Evolutionary conservation across 805 yeast species (phyloP).

Genomic region (Cyberlindnera mycetangii): DNA sequence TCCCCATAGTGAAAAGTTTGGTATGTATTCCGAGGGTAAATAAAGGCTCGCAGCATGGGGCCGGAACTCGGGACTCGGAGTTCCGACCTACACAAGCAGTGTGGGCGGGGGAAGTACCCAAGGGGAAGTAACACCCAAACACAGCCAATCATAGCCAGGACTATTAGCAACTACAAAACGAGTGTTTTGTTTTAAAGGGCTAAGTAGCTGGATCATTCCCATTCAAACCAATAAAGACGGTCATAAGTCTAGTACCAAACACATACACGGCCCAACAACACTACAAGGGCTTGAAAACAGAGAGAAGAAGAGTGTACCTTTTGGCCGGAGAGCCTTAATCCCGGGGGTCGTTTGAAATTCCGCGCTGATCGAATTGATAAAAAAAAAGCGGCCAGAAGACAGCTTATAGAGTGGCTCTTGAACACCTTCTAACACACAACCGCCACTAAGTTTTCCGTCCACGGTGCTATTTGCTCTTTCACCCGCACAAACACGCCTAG

Average conservation of each 20-base stretch:
- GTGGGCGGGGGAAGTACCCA: too few species aligned
- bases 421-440: not conserved
- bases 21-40: not conserved
- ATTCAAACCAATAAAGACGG: too few species aligned
- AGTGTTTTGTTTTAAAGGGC: too few species aligned
- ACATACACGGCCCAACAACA: not conserved
- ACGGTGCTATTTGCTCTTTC: not conserved
- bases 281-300: not conserved
- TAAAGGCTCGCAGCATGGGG: too few species aligned
- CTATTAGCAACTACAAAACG: not conserved
- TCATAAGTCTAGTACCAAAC: too few species aligned
- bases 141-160: not conserved
- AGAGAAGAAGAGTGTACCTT: too few species aligned
- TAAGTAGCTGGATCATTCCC: too few species aligned
- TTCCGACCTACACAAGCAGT: not conserved
- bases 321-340: not conserved
- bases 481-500: not conserved
- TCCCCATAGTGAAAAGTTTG: not conserved
- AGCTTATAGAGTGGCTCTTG: not conserved
- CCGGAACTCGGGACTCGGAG: too few species aligned
- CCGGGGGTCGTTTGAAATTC: not conserved
- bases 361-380: slow-evolving; percentile 20
- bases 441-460: not conserved
- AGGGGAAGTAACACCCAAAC: too few species aligned
- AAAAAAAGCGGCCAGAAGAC: slow-evolving; percentile 3